These are phyloP conservation scores for Zoysia pacifica DNA, from an alignment of 176 grass and related monocot genomes.

Conservation along the genomic window DNA sequence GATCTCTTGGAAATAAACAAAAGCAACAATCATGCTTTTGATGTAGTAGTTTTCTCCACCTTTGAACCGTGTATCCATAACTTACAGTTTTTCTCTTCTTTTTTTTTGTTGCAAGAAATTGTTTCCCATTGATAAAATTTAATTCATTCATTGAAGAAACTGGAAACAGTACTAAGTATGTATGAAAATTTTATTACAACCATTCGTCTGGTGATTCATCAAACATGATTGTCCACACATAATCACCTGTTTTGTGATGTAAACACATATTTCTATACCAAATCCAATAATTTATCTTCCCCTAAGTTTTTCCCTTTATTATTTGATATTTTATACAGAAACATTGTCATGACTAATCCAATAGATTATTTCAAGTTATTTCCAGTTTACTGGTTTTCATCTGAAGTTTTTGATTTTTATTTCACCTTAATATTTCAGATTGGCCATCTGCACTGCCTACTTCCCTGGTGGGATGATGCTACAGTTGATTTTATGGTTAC, in stretches of 20 bases:
- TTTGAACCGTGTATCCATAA: not conserved
- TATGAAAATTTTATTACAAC: not conserved
- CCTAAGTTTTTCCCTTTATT: not conserved
- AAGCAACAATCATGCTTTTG: conserved; percentile 1
- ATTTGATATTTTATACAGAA: conserved; percentile 1
- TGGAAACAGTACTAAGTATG: not conserved
- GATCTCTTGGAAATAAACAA: not conserved
- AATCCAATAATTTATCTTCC: not conserved
- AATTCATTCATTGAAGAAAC: not conserved
- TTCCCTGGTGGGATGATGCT: conserved; percentile 96
- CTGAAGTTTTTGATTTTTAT: conserved; percentile 6
- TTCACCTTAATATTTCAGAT: conserved; percentile 51
- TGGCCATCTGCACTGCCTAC: conserved; percentile 76
- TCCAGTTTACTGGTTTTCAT: conserved; percentile 9
- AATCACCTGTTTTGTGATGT: not conserved
- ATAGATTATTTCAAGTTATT: not conserved
- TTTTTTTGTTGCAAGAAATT: not conserved
- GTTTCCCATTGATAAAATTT: not conserved
- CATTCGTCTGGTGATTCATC: not conserved
- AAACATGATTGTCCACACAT: conserved; percentile 18
- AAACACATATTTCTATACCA: not conserved
- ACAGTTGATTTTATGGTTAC: conserved; percentile 89
- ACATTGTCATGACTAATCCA: not conserved
- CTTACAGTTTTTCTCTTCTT: conserved; percentile 2
- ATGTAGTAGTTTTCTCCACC: conserved; percentile 9